These are phyloP conservation scores for Fusarium pininemorale DNA, from an alignment of 2,329 filamentous ascomycete genomes.

Conservation along the genomic window DNA sequence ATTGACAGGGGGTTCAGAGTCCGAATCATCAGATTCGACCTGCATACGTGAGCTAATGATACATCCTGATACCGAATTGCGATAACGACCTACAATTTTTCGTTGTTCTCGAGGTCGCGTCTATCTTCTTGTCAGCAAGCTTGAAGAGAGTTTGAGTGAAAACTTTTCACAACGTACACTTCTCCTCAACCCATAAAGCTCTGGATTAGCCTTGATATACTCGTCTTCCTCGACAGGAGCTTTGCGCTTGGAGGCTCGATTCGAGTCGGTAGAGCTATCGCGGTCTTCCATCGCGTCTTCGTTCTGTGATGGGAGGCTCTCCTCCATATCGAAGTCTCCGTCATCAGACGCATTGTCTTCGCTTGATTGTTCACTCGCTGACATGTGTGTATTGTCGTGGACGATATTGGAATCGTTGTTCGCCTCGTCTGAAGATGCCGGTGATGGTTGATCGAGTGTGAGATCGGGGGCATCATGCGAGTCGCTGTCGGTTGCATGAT, in stretches of 20 bases:
- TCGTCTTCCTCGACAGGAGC: conserved; percentile 75
- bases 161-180: conserved; percentile 72
- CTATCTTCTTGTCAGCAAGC: conserved; percentile 52
- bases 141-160: conserved; percentile 24
- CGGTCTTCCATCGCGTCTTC: conserved; percentile 61
- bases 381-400: conserved; percentile 52
- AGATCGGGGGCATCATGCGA: conserved; percentile 76
- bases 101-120: conserved; percentile 66
- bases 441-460: conserved; percentile 58
- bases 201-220: conserved; percentile 89
- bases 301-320: conserved; percentile 59
- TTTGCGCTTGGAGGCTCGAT: conserved; percentile 78
- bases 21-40: conserved; percentile 70
- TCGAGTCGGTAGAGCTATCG: conserved; percentile 77
- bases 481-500: conserved; percentile 68
- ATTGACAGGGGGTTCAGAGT: conserved; percentile 70
- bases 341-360: conserved; percentile 70
- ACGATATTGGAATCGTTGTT: conserved; percentile 54
- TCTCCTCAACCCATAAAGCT: conserved; percentile 91
- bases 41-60: conserved; percentile 39
- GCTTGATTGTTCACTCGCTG: conserved; percentile 59
- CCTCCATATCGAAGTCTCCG: conserved; percentile 80
- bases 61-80: not conserved
- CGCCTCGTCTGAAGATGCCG: conserved; percentile 54
- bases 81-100: conserved; percentile 60